A percentile compares a stretch with the other conserved stretches of the same genome.
Conservation (phyloP, 352 stramenopile species). For the Phytophthora cryptogea region DNA sequence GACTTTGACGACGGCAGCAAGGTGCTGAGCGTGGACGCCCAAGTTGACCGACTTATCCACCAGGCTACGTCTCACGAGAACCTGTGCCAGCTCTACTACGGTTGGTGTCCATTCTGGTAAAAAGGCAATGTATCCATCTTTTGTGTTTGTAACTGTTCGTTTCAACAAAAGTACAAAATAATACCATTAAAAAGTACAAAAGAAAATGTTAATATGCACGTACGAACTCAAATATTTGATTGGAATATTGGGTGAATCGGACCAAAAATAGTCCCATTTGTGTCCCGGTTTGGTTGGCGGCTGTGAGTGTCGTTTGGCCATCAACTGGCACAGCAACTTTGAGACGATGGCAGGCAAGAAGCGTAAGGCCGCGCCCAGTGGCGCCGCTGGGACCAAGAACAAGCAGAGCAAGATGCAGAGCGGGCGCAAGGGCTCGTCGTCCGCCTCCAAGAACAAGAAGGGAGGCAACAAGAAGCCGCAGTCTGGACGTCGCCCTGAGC, state of each 20-base stretch:
- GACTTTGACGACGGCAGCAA: conserved; percentile 95
- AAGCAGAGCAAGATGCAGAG: conserved; percentile 52
- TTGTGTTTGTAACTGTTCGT: conserved; percentile 11
- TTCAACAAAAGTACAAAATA: conserved; percentile 1
- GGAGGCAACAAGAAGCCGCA: conserved; percentile 37
- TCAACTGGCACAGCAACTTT: conserved; percentile 16
- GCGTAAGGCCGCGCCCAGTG: conserved; percentile 37
- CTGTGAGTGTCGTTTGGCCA: conserved; percentile 10
- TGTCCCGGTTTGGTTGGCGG: conserved; percentile 22
- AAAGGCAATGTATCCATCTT: conserved; percentile 3
- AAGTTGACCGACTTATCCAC: conserved; percentile 98
- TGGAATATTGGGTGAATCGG: not conserved
- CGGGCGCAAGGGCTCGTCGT: conserved; percentile 7
- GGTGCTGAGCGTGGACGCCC: conserved; percentile 82
- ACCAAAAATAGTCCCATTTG: not conserved
- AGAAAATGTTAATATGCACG: too few relatives aligned
- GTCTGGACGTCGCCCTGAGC: conserved; percentile 9
- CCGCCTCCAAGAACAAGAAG: conserved; percentile 34
- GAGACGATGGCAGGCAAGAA: conserved; percentile 43
- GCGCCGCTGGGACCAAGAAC: conserved; percentile 16
- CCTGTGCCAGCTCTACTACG: conserved; percentile 98
- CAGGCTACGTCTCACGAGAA: conserved; percentile 99
- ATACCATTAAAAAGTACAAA: too few relatives aligned
- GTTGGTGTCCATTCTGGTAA: conserved; percentile 96
- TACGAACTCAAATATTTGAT: too few relatives aligned